Evolutionary conservation across 345 rosid genomes (phyloP).

Genomic region (Excoecaria cochinchinensis): DNA sequence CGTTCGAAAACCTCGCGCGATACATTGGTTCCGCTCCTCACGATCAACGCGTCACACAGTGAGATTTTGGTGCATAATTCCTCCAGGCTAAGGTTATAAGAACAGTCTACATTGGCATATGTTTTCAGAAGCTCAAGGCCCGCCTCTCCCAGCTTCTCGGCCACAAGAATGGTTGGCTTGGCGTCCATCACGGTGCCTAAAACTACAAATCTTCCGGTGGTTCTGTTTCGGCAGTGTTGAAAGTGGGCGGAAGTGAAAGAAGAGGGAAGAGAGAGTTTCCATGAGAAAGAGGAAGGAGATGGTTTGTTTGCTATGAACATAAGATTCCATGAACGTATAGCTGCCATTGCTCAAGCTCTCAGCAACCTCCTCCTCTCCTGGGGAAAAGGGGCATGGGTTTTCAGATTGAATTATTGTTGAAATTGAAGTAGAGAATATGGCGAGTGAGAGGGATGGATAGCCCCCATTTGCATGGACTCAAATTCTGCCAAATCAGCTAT

Average conservation of each 20-base stretch:
- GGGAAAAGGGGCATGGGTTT: not conserved
- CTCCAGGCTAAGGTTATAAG: conserved; percentile 27
- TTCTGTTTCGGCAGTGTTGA: not conserved
- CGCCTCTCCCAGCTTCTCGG: conserved; percentile 29
- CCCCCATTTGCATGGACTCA: not conserved
- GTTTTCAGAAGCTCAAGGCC: conserved; percentile 22
- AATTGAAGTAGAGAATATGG: not conserved
- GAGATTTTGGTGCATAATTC: conserved; percentile 26
- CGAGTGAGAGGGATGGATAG: not conserved
- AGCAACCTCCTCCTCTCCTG: not conserved
- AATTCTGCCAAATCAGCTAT: conserved; percentile 12
- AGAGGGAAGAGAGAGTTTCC: conserved; percentile 13
- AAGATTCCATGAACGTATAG: conserved; percentile 16
- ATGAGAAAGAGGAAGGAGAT: conserved; percentile 7
- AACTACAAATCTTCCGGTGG: not conserved
- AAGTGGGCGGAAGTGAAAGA: conserved; percentile 5
- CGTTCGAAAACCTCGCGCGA: conserved; percentile 22
- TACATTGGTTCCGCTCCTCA: conserved; percentile 24
- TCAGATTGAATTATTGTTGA: not conserved
- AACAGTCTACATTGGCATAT: conserved; percentile 30
- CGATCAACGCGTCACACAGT: conserved; percentile 24
- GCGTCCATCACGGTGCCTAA: conserved; percentile 11
- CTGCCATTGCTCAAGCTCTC: conserved; percentile 10
- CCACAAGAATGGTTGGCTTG: conserved; percentile 25
- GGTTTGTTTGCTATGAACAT: not conserved